Evolutionary conservation across 2,329 filamentous ascomycete genomes (phyloP).

Genomic region (Lithohypha guttulata): DNA sequence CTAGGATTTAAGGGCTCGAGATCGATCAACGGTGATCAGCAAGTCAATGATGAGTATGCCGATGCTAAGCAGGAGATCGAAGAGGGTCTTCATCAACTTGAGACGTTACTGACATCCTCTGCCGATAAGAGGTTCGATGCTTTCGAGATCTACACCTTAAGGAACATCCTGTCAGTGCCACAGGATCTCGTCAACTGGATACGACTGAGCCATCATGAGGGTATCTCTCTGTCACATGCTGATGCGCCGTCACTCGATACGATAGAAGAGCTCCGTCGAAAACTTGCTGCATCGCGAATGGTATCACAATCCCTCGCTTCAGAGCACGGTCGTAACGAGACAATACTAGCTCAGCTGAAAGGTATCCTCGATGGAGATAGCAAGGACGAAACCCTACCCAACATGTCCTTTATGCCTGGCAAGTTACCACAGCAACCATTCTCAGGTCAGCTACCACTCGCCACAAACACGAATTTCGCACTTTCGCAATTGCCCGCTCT

Average conservation of each 20-base stretch:
- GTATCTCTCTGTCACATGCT: conserved; percentile 22
- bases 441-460: conserved; percentile 31
- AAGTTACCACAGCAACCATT: conserved; percentile 37
- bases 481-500: conserved; percentile 74
- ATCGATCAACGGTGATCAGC: conserved; percentile 29
- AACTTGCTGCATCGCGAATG: conserved; percentile 66
- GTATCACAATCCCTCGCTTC: conserved; percentile 58
- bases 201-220: conserved; percentile 70
- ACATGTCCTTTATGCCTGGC: conserved; percentile 48
- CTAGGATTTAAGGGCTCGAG: conserved; percentile 62
- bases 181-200: conserved; percentile 68
- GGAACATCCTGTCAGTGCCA: conserved; percentile 68
- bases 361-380: conserved; percentile 38
- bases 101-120: conserved; percentile 68
- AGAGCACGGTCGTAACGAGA: conserved; percentile 62
- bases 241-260: conserved; percentile 52
- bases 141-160: conserved; percentile 79
- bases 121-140: conserved; percentile 80
- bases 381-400: conserved; percentile 20
- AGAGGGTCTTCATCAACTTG: conserved; percentile 72
- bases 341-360: conserved; percentile 55
- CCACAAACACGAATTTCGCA: conserved; percentile 53
- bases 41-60: conserved; percentile 36
- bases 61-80: conserved; percentile 65
- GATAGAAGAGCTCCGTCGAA: conserved; percentile 60